Percentiles rank a stretch among this genome's conserved stretches.
Conservation (phyloP, 1,139 yeast genomes). For the Kodamaea sp. region DNA sequence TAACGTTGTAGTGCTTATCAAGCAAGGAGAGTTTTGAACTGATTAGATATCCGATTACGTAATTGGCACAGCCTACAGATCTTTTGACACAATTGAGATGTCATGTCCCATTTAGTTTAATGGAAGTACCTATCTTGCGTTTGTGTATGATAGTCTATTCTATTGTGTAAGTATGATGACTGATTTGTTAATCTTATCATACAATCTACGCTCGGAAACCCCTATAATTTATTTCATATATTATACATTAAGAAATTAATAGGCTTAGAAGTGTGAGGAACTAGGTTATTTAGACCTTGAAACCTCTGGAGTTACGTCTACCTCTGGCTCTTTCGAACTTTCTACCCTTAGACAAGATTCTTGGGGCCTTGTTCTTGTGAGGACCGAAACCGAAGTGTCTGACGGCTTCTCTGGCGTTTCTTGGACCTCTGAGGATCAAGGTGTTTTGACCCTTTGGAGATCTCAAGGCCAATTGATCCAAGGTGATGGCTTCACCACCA, state of each 20-base stretch:
- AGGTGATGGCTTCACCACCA: slow-evolving; percentile 99
- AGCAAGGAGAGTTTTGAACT: too few relatives aligned
- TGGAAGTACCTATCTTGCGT: too few relatives aligned
- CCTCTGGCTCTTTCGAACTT: slow-evolving; percentile 99
- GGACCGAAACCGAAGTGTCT: slow-evolving; percentile 99
- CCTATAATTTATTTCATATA: slow-evolving; percentile 11
- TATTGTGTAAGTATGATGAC: too few relatives aligned
- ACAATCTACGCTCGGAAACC: too few relatives aligned
- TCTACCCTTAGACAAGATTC: slow-evolving; percentile 96
- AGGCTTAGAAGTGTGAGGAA: slow-evolving; percentile 9
- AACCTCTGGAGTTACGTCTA: slow-evolving; percentile 98
- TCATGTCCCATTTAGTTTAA: too few relatives aligned
- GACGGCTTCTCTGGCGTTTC: slow-evolving; percentile 98
- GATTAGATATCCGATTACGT: too few relatives aligned
- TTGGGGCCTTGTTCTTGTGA: slow-evolving; percentile 99
- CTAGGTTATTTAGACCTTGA: slow-evolving; percentile 82
- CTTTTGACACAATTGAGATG: too few relatives aligned
- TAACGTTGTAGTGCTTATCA: too few relatives aligned
- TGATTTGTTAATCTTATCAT: too few relatives aligned
- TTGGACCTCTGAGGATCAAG: slow-evolving; percentile 96
- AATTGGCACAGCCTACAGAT: too few relatives aligned
- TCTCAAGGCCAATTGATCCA: slow-evolving; percentile 98
- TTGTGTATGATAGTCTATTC: too few relatives aligned
- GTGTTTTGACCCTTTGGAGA: slow-evolving; percentile 99
- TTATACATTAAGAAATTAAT: slow-evolving; percentile 20